These are phyloP conservation scores for Rhizoctonia solani DNA, from an alignment of 1,284 basidiomycete genomes.

Conservation along the genomic window DNA sequence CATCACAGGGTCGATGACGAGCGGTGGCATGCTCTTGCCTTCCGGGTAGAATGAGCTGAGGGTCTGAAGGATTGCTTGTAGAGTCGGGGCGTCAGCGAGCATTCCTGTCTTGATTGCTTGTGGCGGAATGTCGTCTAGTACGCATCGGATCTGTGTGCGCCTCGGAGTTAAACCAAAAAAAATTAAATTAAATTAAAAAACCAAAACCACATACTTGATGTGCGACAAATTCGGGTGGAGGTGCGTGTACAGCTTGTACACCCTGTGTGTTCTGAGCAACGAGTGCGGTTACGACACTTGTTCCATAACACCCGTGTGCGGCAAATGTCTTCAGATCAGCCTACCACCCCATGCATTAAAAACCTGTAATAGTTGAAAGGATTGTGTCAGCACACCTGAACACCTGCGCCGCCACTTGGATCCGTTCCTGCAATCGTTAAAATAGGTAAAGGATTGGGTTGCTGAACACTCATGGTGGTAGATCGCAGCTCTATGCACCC, in stretches of 20 bases:
- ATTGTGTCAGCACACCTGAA: slow-evolving; percentile 61
- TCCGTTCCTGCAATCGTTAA: slow-evolving; percentile 87
- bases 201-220: slow-evolving; percentile 60
- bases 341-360: slow-evolving; percentile 46
- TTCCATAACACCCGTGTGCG: slow-evolving; percentile 79
- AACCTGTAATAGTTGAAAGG: background rate
- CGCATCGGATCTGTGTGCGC: slow-evolving; percentile 62
- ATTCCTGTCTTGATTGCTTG: slow-evolving; percentile 90
- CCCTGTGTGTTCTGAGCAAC: slow-evolving; percentile 92
- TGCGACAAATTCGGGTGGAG: slow-evolving; percentile 69
- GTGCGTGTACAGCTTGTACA: slow-evolving; percentile 71
- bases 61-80: slow-evolving; percentile 52
- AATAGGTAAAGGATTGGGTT: slow-evolving; percentile 40
- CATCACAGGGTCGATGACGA: slow-evolving; percentile 73
- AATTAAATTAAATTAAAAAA: background rate
- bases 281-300: slow-evolving; percentile 85
- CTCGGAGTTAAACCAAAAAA: background rate
- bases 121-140: slow-evolving; percentile 77
- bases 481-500: background rate
- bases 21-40: slow-evolving; percentile 47
- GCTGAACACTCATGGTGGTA: background rate
- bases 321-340: slow-evolving; percentile 88
- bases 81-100: slow-evolving; percentile 63
- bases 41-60: slow-evolving; percentile 46
- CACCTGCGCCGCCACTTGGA: slow-evolving; percentile 86